A percentile compares a stretch with the other conserved stretches of the same genome.
These are phyloP conservation scores for Xylariaceae sp. DNA, from an alignment of 2,329 filamentous ascomycete genomes.

Conservation along the genomic window DNA sequence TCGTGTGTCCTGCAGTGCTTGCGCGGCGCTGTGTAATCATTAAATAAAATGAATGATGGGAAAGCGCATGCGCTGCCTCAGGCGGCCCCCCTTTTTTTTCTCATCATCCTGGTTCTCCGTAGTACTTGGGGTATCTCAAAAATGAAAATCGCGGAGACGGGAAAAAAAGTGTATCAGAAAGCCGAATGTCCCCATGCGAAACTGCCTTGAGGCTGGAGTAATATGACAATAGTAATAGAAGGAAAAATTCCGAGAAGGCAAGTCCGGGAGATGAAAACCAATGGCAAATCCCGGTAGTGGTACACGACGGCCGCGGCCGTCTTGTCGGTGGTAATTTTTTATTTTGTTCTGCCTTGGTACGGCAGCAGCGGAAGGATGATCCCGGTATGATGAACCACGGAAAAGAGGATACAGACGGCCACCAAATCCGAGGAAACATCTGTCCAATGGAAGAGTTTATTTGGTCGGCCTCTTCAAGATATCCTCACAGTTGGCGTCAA, in stretches of 20 bases:
- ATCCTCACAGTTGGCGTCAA: slow-evolving; percentile 92
- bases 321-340: slow-evolving; percentile 15
- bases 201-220: slow-evolving; percentile 32
- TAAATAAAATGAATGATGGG: slow-evolving; percentile 3
- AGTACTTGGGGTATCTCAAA: slow-evolving; percentile 32
- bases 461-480: slow-evolving; percentile 64
- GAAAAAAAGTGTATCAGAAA: slow-evolving; percentile 28
- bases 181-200: slow-evolving; percentile 28
- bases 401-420: slow-evolving; percentile 1
- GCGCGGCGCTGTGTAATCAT: slow-evolving; percentile 20
- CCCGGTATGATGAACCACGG: slow-evolving; percentile 3
- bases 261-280: slow-evolving; percentile 17
- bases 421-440: slow-evolving; percentile 10
- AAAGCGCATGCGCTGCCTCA: slow-evolving; percentile 18
- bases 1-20: slow-evolving; percentile 19
- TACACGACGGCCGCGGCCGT: slow-evolving; percentile 32
- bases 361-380: slow-evolving; percentile 12
- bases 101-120: slow-evolving; percentile 21
- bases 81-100: slow-evolving; percentile 24
- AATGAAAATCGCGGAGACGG: slow-evolving; percentile 30
- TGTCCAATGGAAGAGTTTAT: slow-evolving; percentile 35
- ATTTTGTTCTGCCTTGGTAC: not conserved
- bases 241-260: slow-evolving; percentile 27
- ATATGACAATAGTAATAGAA: slow-evolving; percentile 32
- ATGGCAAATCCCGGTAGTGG: slow-evolving; percentile 26